These are phyloP conservation scores for Vaucheria bursata DNA, from an alignment of 352 stramenopile genomes.

Conservation along the genomic window DNA sequence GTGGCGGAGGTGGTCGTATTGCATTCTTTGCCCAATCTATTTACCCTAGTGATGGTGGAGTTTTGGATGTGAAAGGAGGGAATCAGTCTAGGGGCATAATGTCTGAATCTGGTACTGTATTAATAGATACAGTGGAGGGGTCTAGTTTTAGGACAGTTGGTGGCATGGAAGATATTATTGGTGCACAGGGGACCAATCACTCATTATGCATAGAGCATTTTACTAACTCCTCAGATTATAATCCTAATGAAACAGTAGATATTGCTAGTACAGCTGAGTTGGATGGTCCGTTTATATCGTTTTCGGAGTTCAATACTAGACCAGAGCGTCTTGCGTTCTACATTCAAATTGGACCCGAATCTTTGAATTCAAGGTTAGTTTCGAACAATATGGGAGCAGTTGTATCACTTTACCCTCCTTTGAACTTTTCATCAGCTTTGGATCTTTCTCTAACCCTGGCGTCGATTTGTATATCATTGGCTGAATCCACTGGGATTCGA, in stretches of 20 bases:
- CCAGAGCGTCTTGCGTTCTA: conserved; percentile 34
- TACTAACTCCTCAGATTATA: background rate
- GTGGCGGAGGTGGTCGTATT: conserved; percentile 59
- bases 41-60: background rate
- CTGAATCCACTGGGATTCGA: background rate
- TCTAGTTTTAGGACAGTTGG: background rate
- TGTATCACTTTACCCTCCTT: background rate
- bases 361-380: background rate
- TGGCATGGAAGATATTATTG: conserved; percentile 52
- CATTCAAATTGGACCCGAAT: background rate
- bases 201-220: background rate
- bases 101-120: no score
- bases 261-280: background rate
- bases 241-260: background rate
- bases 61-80: conserved; percentile 51
- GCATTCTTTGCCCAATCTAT: conserved; percentile 54
- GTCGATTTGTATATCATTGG: background rate
- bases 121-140: no score
- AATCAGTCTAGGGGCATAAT: background rate
- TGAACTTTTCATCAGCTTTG: background rate
- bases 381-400: background rate
- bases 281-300: background rate
- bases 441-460: background rate
- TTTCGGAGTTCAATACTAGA: background rate
- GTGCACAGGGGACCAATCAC: conserved; percentile 37